Evolutionary conservation across 768 basidiomycete species (phyloP), one percentile per base, ranked within the genome.

Genomic region (Pulveroboletus sp.): DNA sequence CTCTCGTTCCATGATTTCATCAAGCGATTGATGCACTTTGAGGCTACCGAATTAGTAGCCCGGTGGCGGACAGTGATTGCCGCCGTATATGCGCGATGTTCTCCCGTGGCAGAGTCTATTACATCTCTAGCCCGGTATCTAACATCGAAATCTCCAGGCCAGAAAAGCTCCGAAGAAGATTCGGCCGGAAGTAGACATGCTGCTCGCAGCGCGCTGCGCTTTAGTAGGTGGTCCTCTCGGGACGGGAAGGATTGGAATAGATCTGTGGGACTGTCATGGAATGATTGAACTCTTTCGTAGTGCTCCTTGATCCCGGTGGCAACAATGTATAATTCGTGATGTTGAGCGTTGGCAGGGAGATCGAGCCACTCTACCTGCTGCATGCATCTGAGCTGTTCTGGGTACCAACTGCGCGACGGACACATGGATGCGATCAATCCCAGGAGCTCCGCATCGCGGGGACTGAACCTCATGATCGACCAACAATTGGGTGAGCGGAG

Each of bases 351-450:
- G 6, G 60, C 4, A 13, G 52, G 39, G 46, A 57, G 43, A 19
- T 45, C 20, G n/a, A 19, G 34, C 74, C 73, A 57, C 14, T 56
- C 19, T 0, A 75, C 66, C 3, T 54, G 61, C 47, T 77, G 69
- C 73, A 75, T 77, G 14, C 55, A 52, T 2, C 31, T 52, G 14
- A 69, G 57, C 33, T 73, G 65, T 9, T 20, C 5, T 0, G 77
- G 75, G 54, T 76, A 72, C 55, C 67, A 79, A 3, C 42, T 40
- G 10, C 75, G 56, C 4, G 16, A 14, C 1, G 75, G 71, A n/a
- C 61, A 67, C 14, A 79, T 53, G 6, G 55, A 49, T 12, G 55
- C 52, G 25, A 78, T 73, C 27, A 54, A 43, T 19, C 52, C 49
- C 23, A 78, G 55, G 32, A 74, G 53, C 12, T 53, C 44, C 10